Evolutionary conservation across 306 rosid genomes (phyloP), one percentile per base, ranked within the genome.

Genomic region (Vicia villosa): DNA sequence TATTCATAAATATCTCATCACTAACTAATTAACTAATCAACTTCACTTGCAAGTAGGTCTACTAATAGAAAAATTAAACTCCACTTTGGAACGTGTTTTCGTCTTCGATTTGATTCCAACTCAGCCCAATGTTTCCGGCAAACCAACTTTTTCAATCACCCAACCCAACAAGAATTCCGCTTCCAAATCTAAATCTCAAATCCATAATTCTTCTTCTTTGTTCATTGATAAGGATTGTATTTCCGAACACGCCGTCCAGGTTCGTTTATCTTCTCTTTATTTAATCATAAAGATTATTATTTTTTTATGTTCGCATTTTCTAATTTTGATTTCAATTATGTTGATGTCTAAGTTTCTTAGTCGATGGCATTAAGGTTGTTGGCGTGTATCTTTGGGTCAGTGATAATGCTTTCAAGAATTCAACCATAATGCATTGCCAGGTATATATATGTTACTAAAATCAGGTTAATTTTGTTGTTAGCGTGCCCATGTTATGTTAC

Each of bases 191-290:
- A 89, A 87, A 60, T 73, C 90, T 62, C 80, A 63, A 45, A 28
- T 80, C 56, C 30, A 78, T 5, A 86, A 85, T 81, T 78, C 97
- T 42, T 84, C 88, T 1, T 88, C 90, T 4, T 10, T 94, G 40
- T 74, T 70, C 52, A 84, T 90, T n/a, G 97, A 94, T 72, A 78
- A 70, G 74, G 97, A 83, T 61, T 88, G 98, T 96, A 88, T 94
- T 40, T 86, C 90, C 34, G 98, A 94, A 83, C 97, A 94, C 62
- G 97, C 97, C 11, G 94, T 91, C 4, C 96, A 90, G 85, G 66
- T 60, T 60, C 42, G 4, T 30, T 56, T 56, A 37, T 56, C 2
- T 20, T 1, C 38, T 13, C 10, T n/a, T n/a, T 22, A 4, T 55
- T 55, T 0, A 1, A 5, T 26, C 5, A 8, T 28, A 26, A 56